phyloP scores from a whole-genome alignment of 148 eudicot species.

The Camellia japonica region DNA sequence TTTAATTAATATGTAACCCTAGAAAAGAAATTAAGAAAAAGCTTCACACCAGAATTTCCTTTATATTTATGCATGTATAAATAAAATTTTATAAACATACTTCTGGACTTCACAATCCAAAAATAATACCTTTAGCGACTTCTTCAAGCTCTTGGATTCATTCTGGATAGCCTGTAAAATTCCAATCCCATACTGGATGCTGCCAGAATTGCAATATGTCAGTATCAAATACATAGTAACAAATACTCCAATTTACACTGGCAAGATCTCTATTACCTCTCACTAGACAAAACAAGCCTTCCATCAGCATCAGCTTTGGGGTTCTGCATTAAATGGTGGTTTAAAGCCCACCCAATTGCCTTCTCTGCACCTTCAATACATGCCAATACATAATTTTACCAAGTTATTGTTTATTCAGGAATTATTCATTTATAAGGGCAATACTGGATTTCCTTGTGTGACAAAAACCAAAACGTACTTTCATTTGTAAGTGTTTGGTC shows the following conservation, averaged over 20 bases:
- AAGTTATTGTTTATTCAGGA: neutral
- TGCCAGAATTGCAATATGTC: conserved; percentile 34
- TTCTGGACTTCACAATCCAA: neutral
- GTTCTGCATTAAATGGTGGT: conserved; percentile 76
- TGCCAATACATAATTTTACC: conserved; percentile 9
- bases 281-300: conserved; percentile 57
- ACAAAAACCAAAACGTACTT: conserved; percentile 45
- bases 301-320: conserved; percentile 45
- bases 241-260: conserved; percentile 5
- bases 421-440: neutral
- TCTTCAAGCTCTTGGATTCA: conserved; percentile 83
- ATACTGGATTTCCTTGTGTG: neutral
- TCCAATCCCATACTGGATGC: conserved; percentile 74
- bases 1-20: neutral
- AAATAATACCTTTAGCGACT: conserved; percentile 70
- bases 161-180: conserved; percentile 72
- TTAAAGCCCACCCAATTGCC: conserved; percentile 90
- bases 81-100: neutral
- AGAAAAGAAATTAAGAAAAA: neutral
- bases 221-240: conserved; percentile 4
- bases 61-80: neutral
- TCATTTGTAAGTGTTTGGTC: conserved; percentile 73
- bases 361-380: conserved; percentile 77
- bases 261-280: conserved; percentile 47
- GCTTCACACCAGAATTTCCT: neutral